Base-by-base conservation (phyloP, 1,284 basidiomycete genomes). In the Paramarasmius palmivorus region DNA sequence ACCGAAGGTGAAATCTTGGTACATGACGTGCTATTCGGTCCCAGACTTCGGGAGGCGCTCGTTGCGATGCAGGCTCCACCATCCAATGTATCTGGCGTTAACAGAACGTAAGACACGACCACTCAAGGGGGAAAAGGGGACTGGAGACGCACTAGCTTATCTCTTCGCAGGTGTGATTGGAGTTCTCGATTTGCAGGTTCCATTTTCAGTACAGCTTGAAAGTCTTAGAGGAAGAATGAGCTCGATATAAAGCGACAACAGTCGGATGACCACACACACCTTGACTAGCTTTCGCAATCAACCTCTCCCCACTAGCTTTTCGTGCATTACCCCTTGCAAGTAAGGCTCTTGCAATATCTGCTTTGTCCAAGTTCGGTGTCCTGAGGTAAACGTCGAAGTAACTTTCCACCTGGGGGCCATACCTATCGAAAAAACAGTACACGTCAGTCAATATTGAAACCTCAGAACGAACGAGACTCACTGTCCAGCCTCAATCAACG, bases 1-100 rank as follows among this genome's bases (percentile, higher is more conserved):
- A 78, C 19, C 84, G 78, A 22, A 88, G 78, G 63, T 85, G 79
- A 58, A 83, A 81, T 4, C 84, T 77, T 8, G 84, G 83, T 35
- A 81, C 82, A 58, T 79, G 77, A 38, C 70, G 65, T 4, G 84
- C 84, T 51, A 88, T 83, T 22, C 78, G 73, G 53, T 84, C 82
- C 84, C 85, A 88, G 37, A 86, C 74, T 69, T 88, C 85, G 3
- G 75, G 70, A 0, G 85, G 84, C 15, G 77, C 75, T 29, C 82
- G 77, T 56, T 80, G 82, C 4, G 77, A 81, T 1, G 83, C 79
- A 5, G 83, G 82, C 54, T 79, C 77, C 58, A 72, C 67, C 32
- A 73, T 69, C 59, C 80, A 80, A 50, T 75, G 77, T 40, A 83
- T 81, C 76, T 83, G 29, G 12, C 17, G 14, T 2, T 25, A 26